Percentiles rank a stretch among this genome's conserved stretches.
These are phyloP conservation scores for Xanthoconium stramineum DNA, from an alignment of 768 basidiomycete species.

Conservation along the genomic window DNA sequence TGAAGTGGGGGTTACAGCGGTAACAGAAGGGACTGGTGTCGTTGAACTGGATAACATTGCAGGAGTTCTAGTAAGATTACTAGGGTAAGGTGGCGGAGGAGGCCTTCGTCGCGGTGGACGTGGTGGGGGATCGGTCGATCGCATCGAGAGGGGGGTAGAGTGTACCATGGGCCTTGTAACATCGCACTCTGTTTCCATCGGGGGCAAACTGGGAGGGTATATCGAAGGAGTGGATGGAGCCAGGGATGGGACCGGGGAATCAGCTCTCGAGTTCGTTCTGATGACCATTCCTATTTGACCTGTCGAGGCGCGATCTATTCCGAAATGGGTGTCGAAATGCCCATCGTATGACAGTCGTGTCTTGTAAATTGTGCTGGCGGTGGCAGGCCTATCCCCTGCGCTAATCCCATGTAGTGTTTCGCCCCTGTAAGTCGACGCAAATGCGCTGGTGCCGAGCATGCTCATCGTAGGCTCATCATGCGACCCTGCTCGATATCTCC, in stretches of 20 bases:
- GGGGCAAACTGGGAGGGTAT: constrained; percentile 45
- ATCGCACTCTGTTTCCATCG: constrained; percentile 17
- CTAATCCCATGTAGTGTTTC: neutral
- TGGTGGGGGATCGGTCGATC: constrained; percentile 8
- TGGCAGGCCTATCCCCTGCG: neutral
- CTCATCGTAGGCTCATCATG: constrained; percentile 33
- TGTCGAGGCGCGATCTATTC: constrained; percentile 10
- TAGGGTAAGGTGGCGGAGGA: constrained; percentile 11
- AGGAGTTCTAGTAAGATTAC: neutral
- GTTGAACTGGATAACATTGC: neutral
- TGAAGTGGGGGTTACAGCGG: constrained; percentile 4
- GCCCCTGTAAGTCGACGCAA: constrained; percentile 1
- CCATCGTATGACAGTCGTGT: neutral
- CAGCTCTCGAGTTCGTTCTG: constrained; percentile 18
- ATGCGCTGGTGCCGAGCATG: constrained; percentile 11
- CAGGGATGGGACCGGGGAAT: constrained; percentile 22
- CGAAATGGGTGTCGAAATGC: neutral
- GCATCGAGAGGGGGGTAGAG: neutral
- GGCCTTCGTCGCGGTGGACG: constrained; percentile 18
- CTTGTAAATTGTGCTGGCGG: neutral
- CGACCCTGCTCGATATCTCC: constrained; percentile 24
- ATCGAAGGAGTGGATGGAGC: constrained; percentile 50
- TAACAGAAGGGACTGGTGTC: neutral
- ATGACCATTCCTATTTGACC: constrained; percentile 18
- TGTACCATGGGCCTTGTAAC: constrained; percentile 17